Evolutionary conservation across 2,329 filamentous ascomycete genomes (phyloP).

Genomic region (Rhynchosporium agropyri): DNA sequence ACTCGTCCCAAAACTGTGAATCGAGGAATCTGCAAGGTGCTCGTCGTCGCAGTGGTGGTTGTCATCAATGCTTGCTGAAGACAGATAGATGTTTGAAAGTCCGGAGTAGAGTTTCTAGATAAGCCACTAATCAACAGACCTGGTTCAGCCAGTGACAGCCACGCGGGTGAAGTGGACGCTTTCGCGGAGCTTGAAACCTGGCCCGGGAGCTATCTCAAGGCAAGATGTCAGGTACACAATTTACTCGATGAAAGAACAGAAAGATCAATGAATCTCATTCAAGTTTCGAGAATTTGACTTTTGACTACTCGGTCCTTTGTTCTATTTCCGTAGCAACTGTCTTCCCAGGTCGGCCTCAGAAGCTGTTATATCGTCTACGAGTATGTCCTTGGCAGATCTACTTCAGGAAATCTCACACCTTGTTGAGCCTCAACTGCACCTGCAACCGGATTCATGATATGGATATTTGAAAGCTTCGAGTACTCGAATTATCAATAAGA

Average conservation of each 20-base stretch:
- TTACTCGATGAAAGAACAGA: too few relatives aligned
- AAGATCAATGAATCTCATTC: background rate
- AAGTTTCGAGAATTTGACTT: background rate
- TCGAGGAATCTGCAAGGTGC: slow-evolving; percentile 9
- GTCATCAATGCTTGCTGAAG: slow-evolving; percentile 17
- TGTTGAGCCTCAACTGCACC: slow-evolving; percentile 11
- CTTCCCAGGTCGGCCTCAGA: background rate
- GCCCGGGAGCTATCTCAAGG: slow-evolving; percentile 1
- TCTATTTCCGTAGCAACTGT: background rate
- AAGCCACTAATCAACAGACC: too few relatives aligned
- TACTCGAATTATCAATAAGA: background rate
- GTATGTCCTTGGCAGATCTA: slow-evolving; percentile 11
- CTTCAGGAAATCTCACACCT: slow-evolving; percentile 9
- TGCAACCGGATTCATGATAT: background rate
- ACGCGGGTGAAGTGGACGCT: slow-evolving; percentile 4
- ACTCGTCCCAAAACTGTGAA: background rate
- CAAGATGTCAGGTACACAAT: background rate
- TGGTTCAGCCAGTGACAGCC: slow-evolving; percentile 10
- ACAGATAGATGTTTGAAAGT: background rate
- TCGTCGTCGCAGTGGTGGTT: slow-evolving; percentile 11
- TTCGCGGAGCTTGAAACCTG: slow-evolving; percentile 11
- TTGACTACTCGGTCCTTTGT: background rate
- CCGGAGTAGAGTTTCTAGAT: too few relatives aligned
- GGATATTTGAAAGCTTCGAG: background rate
- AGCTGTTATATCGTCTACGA: background rate